Conservation (phyloP, 257 asterid genomes). For the Primulina tabacum region DNA sequence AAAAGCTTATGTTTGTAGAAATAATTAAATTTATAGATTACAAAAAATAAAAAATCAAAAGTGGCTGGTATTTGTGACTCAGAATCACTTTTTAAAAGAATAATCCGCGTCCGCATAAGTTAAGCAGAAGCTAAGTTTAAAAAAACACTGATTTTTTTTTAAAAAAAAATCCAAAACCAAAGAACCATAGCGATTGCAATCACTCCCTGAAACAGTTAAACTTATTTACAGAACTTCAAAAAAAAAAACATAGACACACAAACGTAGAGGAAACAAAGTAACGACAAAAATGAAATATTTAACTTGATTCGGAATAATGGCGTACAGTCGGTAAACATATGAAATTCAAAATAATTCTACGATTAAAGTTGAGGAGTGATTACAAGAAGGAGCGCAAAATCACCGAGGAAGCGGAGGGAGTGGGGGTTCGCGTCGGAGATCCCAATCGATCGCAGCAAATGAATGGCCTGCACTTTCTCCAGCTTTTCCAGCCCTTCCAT, state of each 20-base stretch:
- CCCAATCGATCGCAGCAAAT: constrained; percentile 48
- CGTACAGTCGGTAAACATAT: neutral
- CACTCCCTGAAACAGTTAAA: neutral
- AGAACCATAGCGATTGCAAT: too few relatives aligned
- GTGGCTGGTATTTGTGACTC: too few relatives aligned
- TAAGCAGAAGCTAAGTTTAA: too few relatives aligned
- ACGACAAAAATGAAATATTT: neutral
- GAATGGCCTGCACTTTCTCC: constrained; percentile 57
- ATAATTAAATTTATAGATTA: too few relatives aligned
- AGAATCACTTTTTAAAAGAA: too few relatives aligned
- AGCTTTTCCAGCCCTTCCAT: constrained; percentile 82
- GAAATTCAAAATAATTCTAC: neutral
- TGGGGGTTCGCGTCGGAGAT: constrained; percentile 44
- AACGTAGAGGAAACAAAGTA: neutral
- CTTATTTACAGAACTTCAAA: neutral
- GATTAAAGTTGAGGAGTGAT: constrained; percentile 7
- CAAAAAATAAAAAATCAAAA: too few relatives aligned
- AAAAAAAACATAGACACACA: too few relatives aligned
- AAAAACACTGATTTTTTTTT: too few relatives aligned
- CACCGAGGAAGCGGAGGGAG: constrained; percentile 67
- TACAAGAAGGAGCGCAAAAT: constrained; percentile 62
- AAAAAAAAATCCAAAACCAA: too few relatives aligned
- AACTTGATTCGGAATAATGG: constrained; percentile 2
- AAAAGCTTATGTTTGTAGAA: too few relatives aligned
- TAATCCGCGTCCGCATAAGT: too few relatives aligned